Evolutionary conservation across 176 grass and related monocot species (phyloP).

Genomic region (Rhynchospora tenuis): DNA sequence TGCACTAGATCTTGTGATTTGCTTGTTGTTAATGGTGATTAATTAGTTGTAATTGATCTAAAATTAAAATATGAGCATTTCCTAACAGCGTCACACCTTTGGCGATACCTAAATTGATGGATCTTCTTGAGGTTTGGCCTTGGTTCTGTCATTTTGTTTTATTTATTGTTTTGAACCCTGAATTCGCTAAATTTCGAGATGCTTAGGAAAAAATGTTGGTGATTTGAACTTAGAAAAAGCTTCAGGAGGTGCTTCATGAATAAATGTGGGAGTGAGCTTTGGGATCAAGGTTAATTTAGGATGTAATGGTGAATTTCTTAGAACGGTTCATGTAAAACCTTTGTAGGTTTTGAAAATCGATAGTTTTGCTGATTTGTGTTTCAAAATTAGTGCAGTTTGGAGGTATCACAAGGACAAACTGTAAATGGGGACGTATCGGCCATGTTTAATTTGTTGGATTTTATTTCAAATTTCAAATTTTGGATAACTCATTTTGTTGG

Average conservation of each 20-base stretch:
- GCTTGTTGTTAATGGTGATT: too few relatives aligned
- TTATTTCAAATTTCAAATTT: too few relatives aligned
- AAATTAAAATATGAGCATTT: too few relatives aligned
- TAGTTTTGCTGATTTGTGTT: conserved; percentile 21
- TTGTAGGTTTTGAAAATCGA: conserved; percentile 18
- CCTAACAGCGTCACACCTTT: conserved; percentile 71
- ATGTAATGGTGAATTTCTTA: neutral
- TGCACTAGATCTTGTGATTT: too few relatives aligned
- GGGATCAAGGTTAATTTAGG: neutral
- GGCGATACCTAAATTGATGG: conserved; percentile 75
- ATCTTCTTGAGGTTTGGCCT: conserved; percentile 72
- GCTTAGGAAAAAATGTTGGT: neutral
- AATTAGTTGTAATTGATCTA: too few relatives aligned
- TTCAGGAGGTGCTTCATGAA: neutral
- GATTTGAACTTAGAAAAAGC: neutral
- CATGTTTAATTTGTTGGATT: too few relatives aligned
- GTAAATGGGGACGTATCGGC: conserved; percentile 90
- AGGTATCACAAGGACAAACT: conserved; percentile 78
- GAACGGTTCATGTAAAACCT: neutral
- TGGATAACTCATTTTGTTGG: too few relatives aligned
- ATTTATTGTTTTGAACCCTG: neutral
- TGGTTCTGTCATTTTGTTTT: conserved; percentile 25
- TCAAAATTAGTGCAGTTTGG: conserved; percentile 64
- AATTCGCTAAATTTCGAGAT: neutral
- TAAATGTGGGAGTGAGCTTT: neutral